A percentile compares a stretch with the other conserved stretches of the same genome.
These are phyloP conservation scores for Bromus sterilis DNA, from an alignment of 176 grass and related monocot genomes.

Conservation along the genomic window DNA sequence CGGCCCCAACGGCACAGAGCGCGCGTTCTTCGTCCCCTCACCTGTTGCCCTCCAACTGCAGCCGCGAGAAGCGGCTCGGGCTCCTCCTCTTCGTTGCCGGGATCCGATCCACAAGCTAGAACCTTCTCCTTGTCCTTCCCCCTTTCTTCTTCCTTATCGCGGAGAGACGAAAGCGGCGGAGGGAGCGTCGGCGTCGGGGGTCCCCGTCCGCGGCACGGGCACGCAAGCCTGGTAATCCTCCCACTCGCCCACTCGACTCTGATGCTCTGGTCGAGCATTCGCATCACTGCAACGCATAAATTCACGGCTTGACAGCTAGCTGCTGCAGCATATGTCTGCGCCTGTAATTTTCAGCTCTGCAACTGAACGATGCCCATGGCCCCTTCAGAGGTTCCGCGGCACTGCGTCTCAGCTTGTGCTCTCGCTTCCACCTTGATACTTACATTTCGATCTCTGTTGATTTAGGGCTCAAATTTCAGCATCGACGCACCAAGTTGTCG, in stretches of 20 bases:
- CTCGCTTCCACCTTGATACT: neutral
- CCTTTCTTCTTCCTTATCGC: neutral
- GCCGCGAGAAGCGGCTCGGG: neutral
- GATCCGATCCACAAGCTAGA: neutral
- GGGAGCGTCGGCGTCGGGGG: neutral
- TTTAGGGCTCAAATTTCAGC: neutral
- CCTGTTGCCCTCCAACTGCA: neutral
- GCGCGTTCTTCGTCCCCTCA: neutral
- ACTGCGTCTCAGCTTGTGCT: neutral
- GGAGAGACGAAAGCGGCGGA: neutral
- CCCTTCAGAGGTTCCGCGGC: neutral
- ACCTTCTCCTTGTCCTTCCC: neutral
- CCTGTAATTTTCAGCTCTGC: neutral
- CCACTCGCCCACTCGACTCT: neutral
- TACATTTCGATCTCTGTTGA: neutral
- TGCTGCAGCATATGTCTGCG: neutral
- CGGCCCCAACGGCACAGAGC: neutral
- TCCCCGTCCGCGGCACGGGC: neutral
- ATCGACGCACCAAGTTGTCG: neutral
- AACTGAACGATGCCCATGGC: neutral
- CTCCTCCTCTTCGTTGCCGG: neutral
- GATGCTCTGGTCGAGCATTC: neutral
- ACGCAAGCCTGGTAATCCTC: constrained; percentile 1
- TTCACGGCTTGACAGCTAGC: neutral
- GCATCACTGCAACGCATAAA: neutral